Base-by-base conservation (phyloP, 192 early-diverging fungal species). In the Linnemannia zychae region DNA sequence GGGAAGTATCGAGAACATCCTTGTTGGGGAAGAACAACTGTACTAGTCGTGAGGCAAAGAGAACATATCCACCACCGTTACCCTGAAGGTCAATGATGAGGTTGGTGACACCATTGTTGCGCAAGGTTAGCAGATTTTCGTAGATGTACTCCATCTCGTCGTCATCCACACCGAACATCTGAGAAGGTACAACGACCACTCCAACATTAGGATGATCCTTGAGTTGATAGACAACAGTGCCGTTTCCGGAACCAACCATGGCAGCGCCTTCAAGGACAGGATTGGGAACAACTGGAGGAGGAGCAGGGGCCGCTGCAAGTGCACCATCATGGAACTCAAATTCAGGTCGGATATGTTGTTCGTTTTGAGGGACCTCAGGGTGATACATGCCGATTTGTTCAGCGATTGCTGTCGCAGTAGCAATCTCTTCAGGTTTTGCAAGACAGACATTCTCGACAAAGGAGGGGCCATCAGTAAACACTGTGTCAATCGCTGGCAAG, bases 221-320 rank as follows among this genome's bases (percentile, higher is more conserved):
- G 65, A 81, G 80, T 31, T 81, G 80, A 24, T 81, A 81, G 9
- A 72, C 74, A 16, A 74, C 70, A 0, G 74, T 72, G 24, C 31
- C 36, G 11, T 65, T 74, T 4, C 52, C 50, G 3, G 33, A 44
- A 6, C 40, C 40, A 44, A 44, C 9, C 40, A 44, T 44, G 40
- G 40, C 9, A 6, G 40, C 40, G 3, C 40, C 40, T 44, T 44
- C 40, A 44, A 44, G 40, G 40, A 9, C 40, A 44, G 40, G 9
- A 9, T 9, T n/a, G n/a, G n/a, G n/a, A n/a, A n/a, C n/a, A n/a
- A n/a, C n/a, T n/a, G n/a, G 40, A 44, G 40, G 40, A 9, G 40
- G 4, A 44, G 2, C 5, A 28, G 40, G 40, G 40, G 40, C 40
- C 3, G 40, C 40, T 3, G 40, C 40, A 44, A 44, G 40, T 9